Evolutionary conservation across 768 basidiomycete genomes (phyloP).

Genomic region (Heimioporus sp.): DNA sequence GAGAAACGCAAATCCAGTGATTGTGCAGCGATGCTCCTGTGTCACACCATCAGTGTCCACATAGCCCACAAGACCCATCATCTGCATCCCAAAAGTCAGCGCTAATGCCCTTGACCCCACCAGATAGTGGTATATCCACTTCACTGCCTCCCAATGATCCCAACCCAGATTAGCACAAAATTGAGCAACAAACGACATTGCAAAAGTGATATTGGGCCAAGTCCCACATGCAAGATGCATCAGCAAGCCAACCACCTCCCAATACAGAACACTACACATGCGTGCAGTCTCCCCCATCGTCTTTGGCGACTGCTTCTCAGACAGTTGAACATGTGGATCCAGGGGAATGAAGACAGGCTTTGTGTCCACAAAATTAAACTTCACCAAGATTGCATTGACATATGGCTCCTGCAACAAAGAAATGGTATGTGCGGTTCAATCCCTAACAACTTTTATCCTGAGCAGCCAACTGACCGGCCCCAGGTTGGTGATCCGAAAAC

Average conservation of each 20-base stretch:
- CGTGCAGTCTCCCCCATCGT: background rate
- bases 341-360: background rate
- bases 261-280: background rate
- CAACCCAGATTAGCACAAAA: no score
- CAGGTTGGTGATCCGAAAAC: background rate
- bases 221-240: background rate
- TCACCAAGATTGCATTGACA: background rate
- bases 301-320: background rate
- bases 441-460: background rate
- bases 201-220: background rate
- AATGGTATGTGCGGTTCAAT: background rate
- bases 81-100: no score
- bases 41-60: no score
- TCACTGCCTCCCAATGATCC: no score
- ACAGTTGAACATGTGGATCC: background rate
- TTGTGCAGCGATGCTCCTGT: no score
- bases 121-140: no score
- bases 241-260: background rate
- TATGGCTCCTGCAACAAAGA: background rate
- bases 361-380: background rate
- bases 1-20: slow-evolving; percentile 3
- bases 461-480: background rate
- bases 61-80: no score
- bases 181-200: background rate
- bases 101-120: no score